phyloP scores from a whole-genome alignment of 805 yeast genomes.

The Candida corydali region DNA sequence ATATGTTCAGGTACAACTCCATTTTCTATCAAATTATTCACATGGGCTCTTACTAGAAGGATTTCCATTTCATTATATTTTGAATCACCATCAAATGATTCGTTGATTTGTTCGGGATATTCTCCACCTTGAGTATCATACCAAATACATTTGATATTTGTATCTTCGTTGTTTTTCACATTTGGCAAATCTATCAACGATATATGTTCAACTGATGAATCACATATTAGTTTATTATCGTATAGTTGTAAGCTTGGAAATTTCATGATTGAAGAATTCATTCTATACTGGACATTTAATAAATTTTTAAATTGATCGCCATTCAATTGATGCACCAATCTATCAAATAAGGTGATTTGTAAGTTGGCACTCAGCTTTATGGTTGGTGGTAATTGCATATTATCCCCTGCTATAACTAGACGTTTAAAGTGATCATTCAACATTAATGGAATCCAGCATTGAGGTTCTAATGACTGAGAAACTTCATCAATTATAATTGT shows the following conservation, averaged over 20 bases:
- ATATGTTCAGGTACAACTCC: conserved; percentile 58
- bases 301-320: conserved; percentile 49
- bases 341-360: conserved; percentile 74
- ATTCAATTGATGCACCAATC: conserved; percentile 49
- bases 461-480: conserved; percentile 90
- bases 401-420: conserved; percentile 87
- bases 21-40: conserved; percentile 42
- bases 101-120: conserved; percentile 52
- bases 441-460: conserved; percentile 91
- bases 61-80: conserved; percentile 79
- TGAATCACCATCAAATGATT: conserved; percentile 39
- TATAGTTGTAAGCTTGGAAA: conserved; percentile 73
- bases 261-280: conserved; percentile 74
- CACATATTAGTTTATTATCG: conserved; percentile 59
- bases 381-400: conserved; percentile 89
- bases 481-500: conserved; percentile 92
- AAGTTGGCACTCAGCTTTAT: conserved; percentile 52
- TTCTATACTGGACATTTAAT: conserved; percentile 78
- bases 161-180: conserved; percentile 49
- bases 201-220: conserved; percentile 48
- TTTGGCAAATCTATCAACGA: conserved; percentile 48
- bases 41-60: conserved; percentile 53
- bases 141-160: conserved; percentile 63
- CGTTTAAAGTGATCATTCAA: conserved; percentile 54
- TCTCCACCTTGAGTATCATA: conserved; percentile 92